Percentiles rank a stretch among this genome's conserved stretches.
Conservation (phyloP, 2,329 filamentous ascomycete species). For the Acephala macrosclerotiorum region DNA sequence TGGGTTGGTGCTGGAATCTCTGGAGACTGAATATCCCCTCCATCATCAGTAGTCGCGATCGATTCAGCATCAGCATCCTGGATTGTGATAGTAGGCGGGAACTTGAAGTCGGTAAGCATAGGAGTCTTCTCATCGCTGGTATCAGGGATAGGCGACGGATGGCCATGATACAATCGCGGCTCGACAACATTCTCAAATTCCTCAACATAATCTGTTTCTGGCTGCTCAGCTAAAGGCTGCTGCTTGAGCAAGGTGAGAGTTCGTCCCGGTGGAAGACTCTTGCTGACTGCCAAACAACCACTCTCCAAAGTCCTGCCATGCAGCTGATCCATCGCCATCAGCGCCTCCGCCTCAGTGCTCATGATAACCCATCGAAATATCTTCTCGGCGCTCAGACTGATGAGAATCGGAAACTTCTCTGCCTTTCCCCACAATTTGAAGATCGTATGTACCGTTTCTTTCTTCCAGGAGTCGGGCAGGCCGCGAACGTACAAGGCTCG, state of each 20-base stretch:
- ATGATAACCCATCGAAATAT: constrained; percentile 40
- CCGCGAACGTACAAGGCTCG: constrained; percentile 37
- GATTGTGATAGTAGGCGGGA: background rate
- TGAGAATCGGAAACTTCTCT: constrained; percentile 29
- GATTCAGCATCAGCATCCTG: background rate
- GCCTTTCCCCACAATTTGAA: constrained; percentile 31
- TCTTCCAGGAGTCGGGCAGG: constrained; percentile 24
- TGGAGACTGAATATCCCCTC: background rate
- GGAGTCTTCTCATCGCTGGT: constrained; percentile 5
- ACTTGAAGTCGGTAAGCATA: background rate
- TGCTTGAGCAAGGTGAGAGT: background rate
- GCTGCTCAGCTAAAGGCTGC: background rate
- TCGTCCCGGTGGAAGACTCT: constrained; percentile 5
- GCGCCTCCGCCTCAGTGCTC: constrained; percentile 28
- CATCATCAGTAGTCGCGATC: background rate
- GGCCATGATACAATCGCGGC: background rate
- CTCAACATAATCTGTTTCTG: background rate
- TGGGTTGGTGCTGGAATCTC: background rate
- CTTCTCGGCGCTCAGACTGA: constrained; percentile 27
- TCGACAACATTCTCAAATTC: background rate
- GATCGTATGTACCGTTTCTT: constrained; percentile 21
- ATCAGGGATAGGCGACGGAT: background rate
- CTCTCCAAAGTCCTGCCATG: constrained; percentile 13
- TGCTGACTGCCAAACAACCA: background rate
- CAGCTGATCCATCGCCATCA: constrained; percentile 20